Percentiles rank a stretch among this genome's conserved stretches.
phyloP scores from a whole-genome alignment of 2,329 filamentous ascomycete species.

The Apiospora sp. region DNA sequence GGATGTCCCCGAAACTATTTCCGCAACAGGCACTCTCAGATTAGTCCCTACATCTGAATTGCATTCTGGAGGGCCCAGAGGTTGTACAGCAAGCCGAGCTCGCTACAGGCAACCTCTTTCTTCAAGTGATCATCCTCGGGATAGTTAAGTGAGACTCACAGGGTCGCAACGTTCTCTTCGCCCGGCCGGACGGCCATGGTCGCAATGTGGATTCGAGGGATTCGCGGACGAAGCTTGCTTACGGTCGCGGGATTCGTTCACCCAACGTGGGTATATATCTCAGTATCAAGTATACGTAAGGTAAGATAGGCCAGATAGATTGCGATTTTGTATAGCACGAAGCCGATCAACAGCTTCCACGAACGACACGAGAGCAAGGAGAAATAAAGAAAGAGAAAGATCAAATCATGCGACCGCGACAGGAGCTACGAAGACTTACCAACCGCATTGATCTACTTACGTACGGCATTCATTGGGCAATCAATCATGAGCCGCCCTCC shows the following conservation, averaged over 20 bases:
- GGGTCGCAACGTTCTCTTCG: constrained; percentile 56
- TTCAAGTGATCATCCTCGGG: not conserved
- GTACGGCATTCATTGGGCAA: not conserved
- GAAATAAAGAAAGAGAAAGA: not conserved
- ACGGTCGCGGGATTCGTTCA: not conserved
- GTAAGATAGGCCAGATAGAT: not conserved
- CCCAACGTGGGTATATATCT: not conserved
- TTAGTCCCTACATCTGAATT: not conserved
- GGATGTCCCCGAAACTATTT: constrained; percentile 76
- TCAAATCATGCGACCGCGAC: not conserved
- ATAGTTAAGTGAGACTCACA: constrained; percentile 45
- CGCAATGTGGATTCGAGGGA: not conserved
- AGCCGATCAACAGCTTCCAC: constrained; percentile 15
- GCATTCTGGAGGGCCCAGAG: too few relatives aligned
- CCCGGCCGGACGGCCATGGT: constrained; percentile 54
- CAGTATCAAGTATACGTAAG: not conserved
- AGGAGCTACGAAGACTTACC: not conserved
- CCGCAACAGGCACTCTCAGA: not conserved
- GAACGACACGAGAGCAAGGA: not conserved
- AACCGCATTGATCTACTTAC: not conserved
- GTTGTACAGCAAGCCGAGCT: not conserved
- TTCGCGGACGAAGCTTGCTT: not conserved
- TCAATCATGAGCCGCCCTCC: not conserved
- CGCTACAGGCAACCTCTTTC: not conserved
- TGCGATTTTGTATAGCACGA: not conserved